Evolutionary conservation across 2,329 filamentous ascomycete genomes (phyloP).

Genomic region (Aureobasidium sp.): DNA sequence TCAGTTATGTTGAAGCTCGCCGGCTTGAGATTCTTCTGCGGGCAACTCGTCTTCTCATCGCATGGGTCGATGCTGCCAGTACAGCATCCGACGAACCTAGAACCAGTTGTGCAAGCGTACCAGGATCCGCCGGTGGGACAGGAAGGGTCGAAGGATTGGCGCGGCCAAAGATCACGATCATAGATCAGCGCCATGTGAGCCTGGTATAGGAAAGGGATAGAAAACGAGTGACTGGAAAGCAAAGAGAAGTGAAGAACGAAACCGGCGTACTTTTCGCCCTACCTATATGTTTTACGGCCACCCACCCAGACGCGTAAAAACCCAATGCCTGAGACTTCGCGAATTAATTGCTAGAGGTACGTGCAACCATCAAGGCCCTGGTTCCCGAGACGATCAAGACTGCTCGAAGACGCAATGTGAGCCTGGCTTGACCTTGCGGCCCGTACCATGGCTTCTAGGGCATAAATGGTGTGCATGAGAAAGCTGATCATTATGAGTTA

Average conservation of each 20-base stretch:
- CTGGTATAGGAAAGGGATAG: background rate
- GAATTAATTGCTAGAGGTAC: conserved; percentile 6
- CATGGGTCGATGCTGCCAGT: conserved; percentile 1
- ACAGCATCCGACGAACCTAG: conserved; percentile 12
- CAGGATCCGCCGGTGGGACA: conserved; percentile 6
- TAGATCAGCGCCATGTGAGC: conserved; percentile 3
- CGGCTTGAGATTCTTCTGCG: background rate
- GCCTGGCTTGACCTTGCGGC: conserved; percentile 5
- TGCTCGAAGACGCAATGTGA: background rate
- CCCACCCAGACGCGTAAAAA: background rate
- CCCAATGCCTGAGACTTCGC: conserved; percentile 2
- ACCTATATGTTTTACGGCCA: conserved; percentile 10
- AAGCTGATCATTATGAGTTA: background rate
- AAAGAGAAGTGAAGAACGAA: background rate
- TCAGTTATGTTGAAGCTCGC: conserved; percentile 5
- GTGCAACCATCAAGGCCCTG: conserved; percentile 9
- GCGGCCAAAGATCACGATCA: background rate
- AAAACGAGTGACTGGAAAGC: background rate
- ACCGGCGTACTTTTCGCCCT: background rate
- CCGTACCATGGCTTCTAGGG: conserved; percentile 8
- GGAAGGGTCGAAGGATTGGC: conserved; percentile 4
- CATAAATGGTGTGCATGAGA: background rate
- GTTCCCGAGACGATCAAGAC: background rate
- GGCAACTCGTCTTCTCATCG: conserved; percentile 2
- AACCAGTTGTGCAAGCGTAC: conserved; percentile 8